Conservation (phyloP, 495 filamentous ascomycete genomes). For the Parachaetomium inaequale region DNA sequence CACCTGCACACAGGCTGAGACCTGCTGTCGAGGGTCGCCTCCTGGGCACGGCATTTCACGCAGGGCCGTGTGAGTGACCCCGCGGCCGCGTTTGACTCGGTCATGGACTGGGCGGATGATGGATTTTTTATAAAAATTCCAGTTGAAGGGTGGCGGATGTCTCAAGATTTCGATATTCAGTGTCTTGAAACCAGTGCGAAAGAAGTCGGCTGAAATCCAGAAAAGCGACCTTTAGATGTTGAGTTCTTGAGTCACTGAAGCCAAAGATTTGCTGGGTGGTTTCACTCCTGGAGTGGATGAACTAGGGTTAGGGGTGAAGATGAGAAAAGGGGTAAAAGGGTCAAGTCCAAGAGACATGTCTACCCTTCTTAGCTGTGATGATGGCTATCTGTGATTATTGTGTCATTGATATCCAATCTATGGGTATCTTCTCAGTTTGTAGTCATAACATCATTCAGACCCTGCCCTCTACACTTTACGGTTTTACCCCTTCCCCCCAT, state of each 20-base stretch:
- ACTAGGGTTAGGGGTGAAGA: constrained; percentile 11
- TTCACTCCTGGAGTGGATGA: not conserved
- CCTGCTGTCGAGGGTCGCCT: constrained; percentile 30
- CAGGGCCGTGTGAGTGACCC: constrained; percentile 22
- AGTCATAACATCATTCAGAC: not conserved
- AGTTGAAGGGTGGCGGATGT: not conserved
- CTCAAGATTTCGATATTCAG: not conserved
- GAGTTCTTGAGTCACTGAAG: constrained; percentile 1
- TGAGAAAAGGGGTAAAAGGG: not conserved
- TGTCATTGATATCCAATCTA: not conserved
- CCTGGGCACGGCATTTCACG: constrained; percentile 26
- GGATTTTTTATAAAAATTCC: not conserved
- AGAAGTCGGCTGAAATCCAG: not conserved
- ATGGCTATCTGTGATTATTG: not conserved
- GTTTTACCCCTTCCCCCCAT: not conserved
- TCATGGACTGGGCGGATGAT: not conserved
- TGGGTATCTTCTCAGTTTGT: not conserved
- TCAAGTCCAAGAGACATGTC: too few relatives aligned
- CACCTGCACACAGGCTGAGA: constrained; percentile 27
- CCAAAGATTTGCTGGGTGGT: not conserved
- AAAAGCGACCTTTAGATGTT: not conserved
- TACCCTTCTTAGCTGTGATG: too few relatives aligned
- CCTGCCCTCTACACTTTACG: not conserved
- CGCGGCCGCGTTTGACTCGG: constrained; percentile 5
- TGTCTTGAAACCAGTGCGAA: not conserved